A percentile compares a stretch with the other conserved stretches of the same genome.
phyloP scores from a whole-genome alignment of 2,329 filamentous ascomycete genomes.

The Lecanosticta acicola region DNA sequence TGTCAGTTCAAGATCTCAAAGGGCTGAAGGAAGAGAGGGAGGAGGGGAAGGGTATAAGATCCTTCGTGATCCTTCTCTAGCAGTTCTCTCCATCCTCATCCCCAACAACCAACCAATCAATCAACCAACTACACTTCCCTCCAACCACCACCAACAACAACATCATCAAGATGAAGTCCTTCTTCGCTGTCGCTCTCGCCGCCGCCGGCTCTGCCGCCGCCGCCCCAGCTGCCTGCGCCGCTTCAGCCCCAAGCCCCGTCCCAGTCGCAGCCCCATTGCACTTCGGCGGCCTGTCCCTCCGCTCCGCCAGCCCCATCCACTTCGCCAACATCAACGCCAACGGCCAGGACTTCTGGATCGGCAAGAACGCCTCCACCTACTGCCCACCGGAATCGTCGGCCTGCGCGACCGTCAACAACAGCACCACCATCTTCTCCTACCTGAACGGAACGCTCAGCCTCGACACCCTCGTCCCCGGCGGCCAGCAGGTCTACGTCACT shows the following conservation, averaged over 20 bases:
- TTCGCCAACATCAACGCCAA: slow-evolving; percentile 23
- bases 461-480: slow-evolving; percentile 26
- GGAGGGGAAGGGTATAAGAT: too few relatives aligned
- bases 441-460: slow-evolving; percentile 18
- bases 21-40: too few relatives aligned
- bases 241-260: too few relatives aligned
- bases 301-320: slow-evolving; percentile 25
- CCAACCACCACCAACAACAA: too few relatives aligned
- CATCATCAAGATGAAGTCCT: slow-evolving; percentile 25
- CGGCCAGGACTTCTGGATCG: slow-evolving; percentile 24
- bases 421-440: slow-evolving; percentile 24
- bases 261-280: slow-evolving; percentile 1
- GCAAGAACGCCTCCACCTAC: slow-evolving; percentile 26
- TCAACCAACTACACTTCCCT: too few relatives aligned
- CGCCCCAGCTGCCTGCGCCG: slow-evolving; percentile 12
- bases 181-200: slow-evolving; percentile 16
- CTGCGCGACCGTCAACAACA: slow-evolving; percentile 12
- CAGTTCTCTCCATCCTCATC: too few relatives aligned
- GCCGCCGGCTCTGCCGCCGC: slow-evolving; percentile 17
- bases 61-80: too few relatives aligned
- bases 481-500: slow-evolving; percentile 30
- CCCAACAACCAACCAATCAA: too few relatives aligned
- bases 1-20: too few relatives aligned
- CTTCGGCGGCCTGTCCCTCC: slow-evolving; percentile 20
- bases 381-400: slow-evolving; percentile 22